A percentile compares a stretch with the other conserved stretches of the same genome.
Conservation (phyloP, 2,329 filamentous ascomycete species). For the Stemphylium lycopersici region DNA sequence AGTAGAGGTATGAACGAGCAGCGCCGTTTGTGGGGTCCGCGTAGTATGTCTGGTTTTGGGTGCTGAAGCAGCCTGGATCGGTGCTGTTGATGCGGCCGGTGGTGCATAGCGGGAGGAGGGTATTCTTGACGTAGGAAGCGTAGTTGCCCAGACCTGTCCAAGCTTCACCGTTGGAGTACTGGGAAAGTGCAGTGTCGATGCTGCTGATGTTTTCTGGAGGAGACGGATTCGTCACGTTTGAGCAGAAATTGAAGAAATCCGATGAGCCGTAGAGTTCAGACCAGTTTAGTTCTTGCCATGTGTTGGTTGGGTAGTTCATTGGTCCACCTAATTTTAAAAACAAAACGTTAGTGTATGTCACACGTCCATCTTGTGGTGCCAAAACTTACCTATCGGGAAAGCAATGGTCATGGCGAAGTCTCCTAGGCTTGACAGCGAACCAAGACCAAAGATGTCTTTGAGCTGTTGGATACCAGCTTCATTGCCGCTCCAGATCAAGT, state of each 20-base stretch:
- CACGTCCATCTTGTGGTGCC: too few relatives aligned
- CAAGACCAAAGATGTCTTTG: constrained; percentile 57
- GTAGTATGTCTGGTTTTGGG: constrained; percentile 53
- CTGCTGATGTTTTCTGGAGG: constrained; percentile 52
- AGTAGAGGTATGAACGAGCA: constrained; percentile 58
- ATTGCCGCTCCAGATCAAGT: constrained; percentile 53
- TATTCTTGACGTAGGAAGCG: constrained; percentile 58
- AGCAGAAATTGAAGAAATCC: constrained; percentile 61
- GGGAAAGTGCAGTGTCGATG: constrained; percentile 55
- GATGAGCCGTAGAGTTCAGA: constrained; percentile 47
- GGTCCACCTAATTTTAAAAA: constrained; percentile 46
- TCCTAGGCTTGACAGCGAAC: constrained; percentile 51
- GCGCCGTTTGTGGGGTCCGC: constrained; percentile 51
- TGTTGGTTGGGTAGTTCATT: constrained; percentile 58
- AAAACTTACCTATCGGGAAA: constrained; percentile 40
- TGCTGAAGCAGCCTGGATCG: constrained; percentile 53
- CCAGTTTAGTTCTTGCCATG: constrained; percentile 64
- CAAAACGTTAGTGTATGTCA: too few relatives aligned
- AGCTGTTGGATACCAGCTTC: constrained; percentile 52
- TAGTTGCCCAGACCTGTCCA: constrained; percentile 61
- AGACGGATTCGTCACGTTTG: constrained; percentile 57
- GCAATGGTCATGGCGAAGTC: constrained; percentile 59
- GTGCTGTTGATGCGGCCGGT: constrained; percentile 52
- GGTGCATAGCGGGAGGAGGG: constrained; percentile 53
- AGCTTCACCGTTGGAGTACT: constrained; percentile 57